A percentile compares a stretch with the other conserved stretches of the same genome.
Evolutionary conservation across 176 grass and related monocot species (phyloP).

Genomic region (Leersia perrieri): DNA sequence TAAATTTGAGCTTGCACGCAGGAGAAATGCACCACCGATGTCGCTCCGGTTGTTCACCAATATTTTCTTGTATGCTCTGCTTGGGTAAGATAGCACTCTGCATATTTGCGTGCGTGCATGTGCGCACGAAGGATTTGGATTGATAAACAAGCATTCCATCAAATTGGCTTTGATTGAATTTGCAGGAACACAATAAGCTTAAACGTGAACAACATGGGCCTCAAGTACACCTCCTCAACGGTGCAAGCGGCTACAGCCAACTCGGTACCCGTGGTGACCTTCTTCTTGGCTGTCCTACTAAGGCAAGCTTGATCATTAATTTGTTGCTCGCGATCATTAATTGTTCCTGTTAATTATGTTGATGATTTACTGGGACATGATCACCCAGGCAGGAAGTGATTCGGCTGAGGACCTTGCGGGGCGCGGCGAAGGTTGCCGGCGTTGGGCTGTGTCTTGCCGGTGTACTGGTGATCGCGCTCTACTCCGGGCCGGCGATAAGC

Average conservation of each 20-base stretch:
- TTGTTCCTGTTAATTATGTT: too few species aligned
- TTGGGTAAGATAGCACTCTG: conserved; percentile 39
- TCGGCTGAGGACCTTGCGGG: too few species aligned
- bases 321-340: too few species aligned
- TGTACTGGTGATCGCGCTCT: too few species aligned
- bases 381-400: too few species aligned
- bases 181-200: background rate
- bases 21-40: conserved; percentile 29
- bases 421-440: too few species aligned
- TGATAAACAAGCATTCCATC: background rate
- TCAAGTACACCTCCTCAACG: conserved; percentile 59
- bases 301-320: background rate
- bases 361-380: too few species aligned
- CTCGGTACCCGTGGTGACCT: conserved; percentile 54
- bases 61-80: conserved; percentile 50
- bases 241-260: conserved; percentile 39
- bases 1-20: background rate
- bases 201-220: background rate
- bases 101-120: background rate
- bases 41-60: conserved; percentile 27
- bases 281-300: conserved; percentile 59
- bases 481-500: too few species aligned
- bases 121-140: background rate
- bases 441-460: too few species aligned
- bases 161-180: background rate